A percentile compares a stretch with the other conserved stretches of the same genome.
Conservation (phyloP, 2,329 filamentous ascomycete genomes). For the Emergomyces pasteurianus region DNA sequence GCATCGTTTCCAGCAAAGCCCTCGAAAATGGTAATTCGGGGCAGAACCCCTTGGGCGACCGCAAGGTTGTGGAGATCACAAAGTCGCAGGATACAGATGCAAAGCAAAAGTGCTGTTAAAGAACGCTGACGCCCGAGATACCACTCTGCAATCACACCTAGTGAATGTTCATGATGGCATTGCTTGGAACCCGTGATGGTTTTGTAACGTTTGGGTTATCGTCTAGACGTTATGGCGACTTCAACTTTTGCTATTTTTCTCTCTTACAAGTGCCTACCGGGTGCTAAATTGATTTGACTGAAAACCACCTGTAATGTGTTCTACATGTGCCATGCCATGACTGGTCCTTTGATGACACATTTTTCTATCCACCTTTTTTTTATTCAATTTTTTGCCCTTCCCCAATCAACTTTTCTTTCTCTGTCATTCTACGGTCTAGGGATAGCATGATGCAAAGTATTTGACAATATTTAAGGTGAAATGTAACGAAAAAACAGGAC, state of each 20-base stretch:
- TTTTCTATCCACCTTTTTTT: background rate
- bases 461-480: background rate
- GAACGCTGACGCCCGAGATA: constrained; percentile 7
- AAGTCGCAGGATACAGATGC: constrained; percentile 68
- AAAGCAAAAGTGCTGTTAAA: constrained; percentile 44
- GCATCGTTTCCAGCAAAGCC: constrained; percentile 95
- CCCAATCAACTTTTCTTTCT: constrained; percentile 5
- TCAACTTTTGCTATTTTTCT: constrained; percentile 8
- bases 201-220: background rate
- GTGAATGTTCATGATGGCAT: background rate
- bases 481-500: background rate
- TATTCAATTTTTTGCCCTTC: background rate
- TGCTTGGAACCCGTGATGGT: background rate
- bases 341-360: constrained; percentile 9
- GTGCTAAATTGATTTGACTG: background rate
- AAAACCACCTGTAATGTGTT: background rate
- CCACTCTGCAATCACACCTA: background rate
- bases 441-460: background rate
- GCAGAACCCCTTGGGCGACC: constrained; percentile 66
- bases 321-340: background rate
- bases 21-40: constrained; percentile 78
- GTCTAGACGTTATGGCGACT: constrained; percentile 2
- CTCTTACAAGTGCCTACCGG: constrained; percentile 5
- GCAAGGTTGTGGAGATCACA: constrained; percentile 70
- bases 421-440: constrained; percentile 6